A percentile compares a stretch with the other conserved stretches of the same genome.
Conservation (phyloP, 2,329 filamentous ascomycete species). For the Fusarium buxicola region DNA sequence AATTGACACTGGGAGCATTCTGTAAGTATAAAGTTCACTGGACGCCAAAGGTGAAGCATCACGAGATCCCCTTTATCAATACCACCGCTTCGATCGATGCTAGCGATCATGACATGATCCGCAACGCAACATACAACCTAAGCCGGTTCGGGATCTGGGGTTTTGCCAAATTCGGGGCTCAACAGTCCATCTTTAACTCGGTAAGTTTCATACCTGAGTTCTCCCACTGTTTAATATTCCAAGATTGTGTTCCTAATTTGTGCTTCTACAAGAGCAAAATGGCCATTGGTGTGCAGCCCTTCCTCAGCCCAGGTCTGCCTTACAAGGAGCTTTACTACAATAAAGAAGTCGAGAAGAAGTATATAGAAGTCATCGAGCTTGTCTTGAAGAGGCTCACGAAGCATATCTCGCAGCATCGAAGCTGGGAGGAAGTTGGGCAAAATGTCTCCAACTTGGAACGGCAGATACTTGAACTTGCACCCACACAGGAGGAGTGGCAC, state of each 20-base stretch:
- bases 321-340: conserved; percentile 10
- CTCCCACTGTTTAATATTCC: no score
- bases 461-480: conserved; percentile 8
- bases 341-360: not conserved
- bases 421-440: not conserved
- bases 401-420: no score
- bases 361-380: not conserved
- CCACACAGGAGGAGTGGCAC: not conserved
- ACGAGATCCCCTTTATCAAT: no score
- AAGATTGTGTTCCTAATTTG: not conserved
- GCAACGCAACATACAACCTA: conserved; percentile 8
- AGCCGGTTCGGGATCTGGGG: conserved; percentile 15
- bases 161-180: conserved; percentile 22
- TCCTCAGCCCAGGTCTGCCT: conserved; percentile 13
- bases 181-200: conserved; percentile 21
- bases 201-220: conserved; percentile 14
- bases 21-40: conserved; percentile 12
- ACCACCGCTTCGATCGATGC: not conserved
- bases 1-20: conserved; percentile 16
- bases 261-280: conserved; percentile 10
- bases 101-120: conserved; percentile 11
- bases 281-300: conserved; percentile 15
- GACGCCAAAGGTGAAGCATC: no score
- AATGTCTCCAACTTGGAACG: conserved; percentile 17
- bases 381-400: not conserved